Evolutionary conservation across 495 filamentous ascomycete genomes (phyloP).

Genomic region (Xylaria palmicola): DNA sequence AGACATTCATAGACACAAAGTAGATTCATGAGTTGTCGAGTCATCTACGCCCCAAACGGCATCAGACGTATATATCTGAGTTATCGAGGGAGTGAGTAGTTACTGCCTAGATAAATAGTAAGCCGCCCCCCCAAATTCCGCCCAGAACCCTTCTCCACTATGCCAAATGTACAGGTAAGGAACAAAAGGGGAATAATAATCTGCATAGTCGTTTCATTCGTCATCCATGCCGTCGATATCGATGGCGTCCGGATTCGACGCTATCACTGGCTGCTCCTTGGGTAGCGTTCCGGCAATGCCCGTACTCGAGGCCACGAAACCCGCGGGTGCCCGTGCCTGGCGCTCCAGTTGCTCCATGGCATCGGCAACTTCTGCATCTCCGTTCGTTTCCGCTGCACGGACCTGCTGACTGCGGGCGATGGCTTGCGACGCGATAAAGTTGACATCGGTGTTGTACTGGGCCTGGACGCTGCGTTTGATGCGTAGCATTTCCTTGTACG

Average conservation of each 20-base stretch:
- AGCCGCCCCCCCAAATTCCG: neutral
- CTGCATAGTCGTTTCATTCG: slow-evolving; percentile 23
- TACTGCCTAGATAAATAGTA: slow-evolving; percentile 12
- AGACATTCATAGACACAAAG: neutral
- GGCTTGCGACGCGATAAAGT: slow-evolving; percentile 96
- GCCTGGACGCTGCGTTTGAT: slow-evolving; percentile 97
- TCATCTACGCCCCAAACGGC: neutral
- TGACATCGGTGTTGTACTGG: slow-evolving; percentile 98
- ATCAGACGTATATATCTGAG: neutral
- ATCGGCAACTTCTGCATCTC: slow-evolving; percentile 60
- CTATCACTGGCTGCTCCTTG: slow-evolving; percentile 43
- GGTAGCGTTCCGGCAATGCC: slow-evolving; percentile 72
- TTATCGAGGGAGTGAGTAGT: too few relatives aligned
- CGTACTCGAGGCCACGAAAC: slow-evolving; percentile 85
- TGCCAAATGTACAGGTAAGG: slow-evolving; percentile 16
- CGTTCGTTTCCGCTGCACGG: slow-evolving; percentile 47
- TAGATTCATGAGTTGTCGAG: neutral
- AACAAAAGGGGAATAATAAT: neutral
- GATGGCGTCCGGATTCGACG: slow-evolving; percentile 85
- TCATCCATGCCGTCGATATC: slow-evolving; percentile 69
- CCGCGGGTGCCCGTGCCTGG: slow-evolving; percentile 81
- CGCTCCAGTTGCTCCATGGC: slow-evolving; percentile 91
- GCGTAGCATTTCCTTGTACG: slow-evolving; percentile 97
- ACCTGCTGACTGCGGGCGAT: slow-evolving; percentile 74
- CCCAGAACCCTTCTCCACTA: slow-evolving; percentile 5